phyloP scores from a whole-genome alignment of 441 rosid genomes.

The Populus hybrid region DNA sequence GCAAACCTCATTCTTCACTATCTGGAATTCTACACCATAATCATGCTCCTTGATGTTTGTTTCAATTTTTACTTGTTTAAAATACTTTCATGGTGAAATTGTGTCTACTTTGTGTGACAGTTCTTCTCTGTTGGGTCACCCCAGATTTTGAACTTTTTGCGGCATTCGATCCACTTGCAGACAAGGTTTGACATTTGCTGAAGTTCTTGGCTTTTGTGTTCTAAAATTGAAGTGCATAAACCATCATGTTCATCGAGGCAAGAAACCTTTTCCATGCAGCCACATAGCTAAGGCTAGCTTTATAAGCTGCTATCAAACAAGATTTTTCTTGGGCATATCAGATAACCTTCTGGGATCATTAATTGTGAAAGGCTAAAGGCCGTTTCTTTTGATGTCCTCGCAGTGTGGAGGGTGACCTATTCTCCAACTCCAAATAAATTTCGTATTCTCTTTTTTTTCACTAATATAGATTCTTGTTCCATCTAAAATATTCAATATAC shows the following conservation, averaged over 20 bases:
- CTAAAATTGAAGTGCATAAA: background rate
- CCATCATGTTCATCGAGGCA: background rate
- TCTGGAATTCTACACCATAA: background rate
- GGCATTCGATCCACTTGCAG: slow-evolving; percentile 96
- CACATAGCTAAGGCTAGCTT: background rate
- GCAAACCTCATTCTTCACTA: background rate
- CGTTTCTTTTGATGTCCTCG: background rate
- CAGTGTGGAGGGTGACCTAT: background rate
- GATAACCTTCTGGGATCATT: background rate
- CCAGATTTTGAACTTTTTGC: slow-evolving; percentile 98
- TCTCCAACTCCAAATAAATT: background rate
- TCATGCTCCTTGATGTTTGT: background rate
- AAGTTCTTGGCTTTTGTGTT: background rate
- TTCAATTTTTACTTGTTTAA: background rate
- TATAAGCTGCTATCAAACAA: background rate
- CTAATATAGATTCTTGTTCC: background rate
- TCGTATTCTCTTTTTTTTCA: background rate
- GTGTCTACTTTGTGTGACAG: slow-evolving; percentile 36
- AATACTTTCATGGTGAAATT: background rate
- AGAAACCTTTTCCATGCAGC: background rate
- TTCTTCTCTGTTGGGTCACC: slow-evolving; percentile 94
- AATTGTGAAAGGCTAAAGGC: background rate
- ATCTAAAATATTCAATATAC: too few species aligned
- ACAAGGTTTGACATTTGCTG: slow-evolving; percentile 60
- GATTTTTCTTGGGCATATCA: background rate